Conservation (phyloP, 257 asterid genomes). For the Lycium ferocissimum region DNA sequence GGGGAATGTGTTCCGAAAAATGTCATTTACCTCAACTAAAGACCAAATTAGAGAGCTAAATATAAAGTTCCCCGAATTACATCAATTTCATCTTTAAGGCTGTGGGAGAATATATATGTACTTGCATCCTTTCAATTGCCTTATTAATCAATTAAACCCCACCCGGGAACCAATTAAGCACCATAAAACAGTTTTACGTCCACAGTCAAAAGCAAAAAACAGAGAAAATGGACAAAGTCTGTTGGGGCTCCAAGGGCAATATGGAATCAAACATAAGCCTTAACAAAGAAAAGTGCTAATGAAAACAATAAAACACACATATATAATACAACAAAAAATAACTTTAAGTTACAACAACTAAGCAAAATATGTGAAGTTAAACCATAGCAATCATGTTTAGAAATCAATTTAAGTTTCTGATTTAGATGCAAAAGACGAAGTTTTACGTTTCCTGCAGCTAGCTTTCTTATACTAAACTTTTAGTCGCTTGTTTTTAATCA, state of each 20-base stretch:
- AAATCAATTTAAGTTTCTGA: background rate
- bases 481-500: background rate
- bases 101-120: background rate
- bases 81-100: slow-evolving; percentile 10
- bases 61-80: background rate
- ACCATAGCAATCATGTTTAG: slow-evolving; percentile 15
- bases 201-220: background rate
- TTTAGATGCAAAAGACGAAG: background rate
- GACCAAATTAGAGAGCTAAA: background rate
- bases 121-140: slow-evolving; percentile 6
- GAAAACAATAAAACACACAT: background rate
- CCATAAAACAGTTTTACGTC: background rate
- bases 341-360: background rate
- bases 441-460: background rate
- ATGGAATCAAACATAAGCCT: background rate
- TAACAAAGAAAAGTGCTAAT: background rate
- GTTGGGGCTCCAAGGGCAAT: background rate
- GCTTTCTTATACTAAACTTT: background rate
- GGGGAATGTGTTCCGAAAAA: background rate
- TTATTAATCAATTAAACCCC: slow-evolving; percentile 6
- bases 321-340: background rate
- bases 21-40: background rate
- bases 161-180: background rate
- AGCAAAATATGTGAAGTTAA: background rate
- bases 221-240: background rate